Evolutionary conservation across 129 eudicot species (phyloP).

Genomic region (sunflower (Helianthus annuus)): DNA sequence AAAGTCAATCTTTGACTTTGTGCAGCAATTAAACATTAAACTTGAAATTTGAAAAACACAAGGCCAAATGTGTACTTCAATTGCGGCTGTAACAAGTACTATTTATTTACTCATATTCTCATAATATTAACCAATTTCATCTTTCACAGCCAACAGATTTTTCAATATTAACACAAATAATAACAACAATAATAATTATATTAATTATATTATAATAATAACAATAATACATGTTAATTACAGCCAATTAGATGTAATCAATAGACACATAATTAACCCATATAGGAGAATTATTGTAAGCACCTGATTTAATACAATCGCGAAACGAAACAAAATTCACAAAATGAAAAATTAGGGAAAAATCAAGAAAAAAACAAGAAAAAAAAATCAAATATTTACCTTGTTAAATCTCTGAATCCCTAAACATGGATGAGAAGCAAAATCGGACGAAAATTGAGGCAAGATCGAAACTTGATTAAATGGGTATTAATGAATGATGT

Average conservation of each 20-base stretch:
- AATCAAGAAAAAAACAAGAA: background rate
- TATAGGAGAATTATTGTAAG: background rate
- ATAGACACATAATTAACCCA: background rate
- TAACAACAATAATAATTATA: too few species aligned
- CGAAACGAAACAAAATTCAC: background rate
- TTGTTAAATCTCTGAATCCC: constrained; percentile 23
- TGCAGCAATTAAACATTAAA: background rate
- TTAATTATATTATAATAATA: too few species aligned
- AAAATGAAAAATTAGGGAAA: background rate
- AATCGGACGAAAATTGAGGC: constrained; percentile 25
- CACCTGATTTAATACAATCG: background rate
- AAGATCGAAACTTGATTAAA: constrained; percentile 37
- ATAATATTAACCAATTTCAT: background rate
- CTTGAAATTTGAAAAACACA: constrained; percentile 10
- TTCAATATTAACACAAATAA: too few species aligned
- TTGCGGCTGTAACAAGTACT: background rate
- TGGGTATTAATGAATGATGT: constrained; percentile 7
- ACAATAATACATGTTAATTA: background rate
- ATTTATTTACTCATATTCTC: constrained; percentile 1
- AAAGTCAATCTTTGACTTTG: constrained; percentile 23
- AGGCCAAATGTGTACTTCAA: constrained; percentile 12
- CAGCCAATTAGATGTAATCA: constrained; percentile 6
- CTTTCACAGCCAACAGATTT: too few species aligned
- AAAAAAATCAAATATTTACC: constrained; percentile 22
- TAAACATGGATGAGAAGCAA: constrained; percentile 33